These are phyloP conservation scores for Plenodomus biglobosus DNA, from an alignment of 2,329 filamentous ascomycete genomes.

Conservation along the genomic window DNA sequence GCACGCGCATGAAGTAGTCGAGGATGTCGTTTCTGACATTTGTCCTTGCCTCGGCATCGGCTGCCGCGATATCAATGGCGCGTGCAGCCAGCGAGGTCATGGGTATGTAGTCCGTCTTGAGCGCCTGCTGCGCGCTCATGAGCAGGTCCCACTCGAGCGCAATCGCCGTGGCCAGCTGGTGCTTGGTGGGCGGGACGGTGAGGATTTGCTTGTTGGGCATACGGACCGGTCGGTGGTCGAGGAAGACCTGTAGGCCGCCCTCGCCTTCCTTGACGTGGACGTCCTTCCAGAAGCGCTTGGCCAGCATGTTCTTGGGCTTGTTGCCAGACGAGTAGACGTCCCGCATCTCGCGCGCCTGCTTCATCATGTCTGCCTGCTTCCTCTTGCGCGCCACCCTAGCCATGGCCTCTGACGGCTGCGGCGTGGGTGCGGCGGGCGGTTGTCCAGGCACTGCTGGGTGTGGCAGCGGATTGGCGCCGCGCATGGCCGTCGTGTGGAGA, in stretches of 20 bases:
- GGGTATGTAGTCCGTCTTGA: conserved; percentile 84
- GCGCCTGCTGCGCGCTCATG: conserved; percentile 76
- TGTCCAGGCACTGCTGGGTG: conserved; percentile 61
- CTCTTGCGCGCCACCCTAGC: conserved; percentile 53
- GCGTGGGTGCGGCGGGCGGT: conserved; percentile 59
- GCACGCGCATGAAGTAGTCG: conserved; percentile 74
- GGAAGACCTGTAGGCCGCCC: conserved; percentile 66
- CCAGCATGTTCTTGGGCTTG: conserved; percentile 55
- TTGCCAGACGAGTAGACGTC: conserved; percentile 34
- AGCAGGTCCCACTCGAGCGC: conserved; percentile 93
- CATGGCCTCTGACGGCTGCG: conserved; percentile 51
- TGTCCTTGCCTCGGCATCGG: conserved; percentile 58
- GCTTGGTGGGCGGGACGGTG: conserved; percentile 72
- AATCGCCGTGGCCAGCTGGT: conserved; percentile 78
- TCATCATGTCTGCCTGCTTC: conserved; percentile 54
- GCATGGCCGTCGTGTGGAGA: conserved; percentile 47
- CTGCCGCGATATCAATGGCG: conserved; percentile 74
- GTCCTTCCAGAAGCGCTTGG: conserved; percentile 86
- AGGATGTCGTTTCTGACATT: conserved; percentile 66
- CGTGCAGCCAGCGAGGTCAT: conserved; percentile 83
- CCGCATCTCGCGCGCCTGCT: conserved; percentile 49
- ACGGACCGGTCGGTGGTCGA: conserved; percentile 78
- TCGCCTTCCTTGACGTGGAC: conserved; percentile 65
- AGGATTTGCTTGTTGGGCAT: conserved; percentile 73
- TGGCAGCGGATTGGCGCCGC: conserved; percentile 58